phyloP scores from a whole-genome alignment of 805 yeast species.

The Candida ficus region DNA sequence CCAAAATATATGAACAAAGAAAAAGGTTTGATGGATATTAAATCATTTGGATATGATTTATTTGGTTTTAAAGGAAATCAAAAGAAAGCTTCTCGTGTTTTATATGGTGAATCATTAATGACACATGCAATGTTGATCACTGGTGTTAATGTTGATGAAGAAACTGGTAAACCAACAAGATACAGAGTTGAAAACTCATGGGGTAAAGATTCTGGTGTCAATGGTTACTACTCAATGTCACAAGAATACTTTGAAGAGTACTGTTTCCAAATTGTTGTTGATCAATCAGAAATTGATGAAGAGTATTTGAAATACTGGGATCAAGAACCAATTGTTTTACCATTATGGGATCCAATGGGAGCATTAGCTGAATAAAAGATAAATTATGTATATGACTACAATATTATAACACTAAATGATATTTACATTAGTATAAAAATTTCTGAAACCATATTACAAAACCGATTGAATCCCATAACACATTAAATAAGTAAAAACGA shows the following conservation, averaged over 20 bases:
- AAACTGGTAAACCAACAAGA: conserved; percentile 49
- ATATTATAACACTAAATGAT: no score
- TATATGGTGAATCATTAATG: conserved; percentile 70
- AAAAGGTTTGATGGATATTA: conserved; percentile 68
- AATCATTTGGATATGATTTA: conserved; percentile 60
- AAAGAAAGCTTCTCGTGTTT: conserved; percentile 63
- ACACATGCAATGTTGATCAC: conserved; percentile 89
- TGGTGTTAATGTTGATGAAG: conserved; percentile 68
- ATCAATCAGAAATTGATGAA: conserved; percentile 39
- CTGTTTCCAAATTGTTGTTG: conserved; percentile 67
- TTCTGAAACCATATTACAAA: conserved; percentile 8
- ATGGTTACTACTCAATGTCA: conserved; percentile 68
- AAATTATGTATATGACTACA: background rate
- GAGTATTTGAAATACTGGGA: conserved; percentile 26
- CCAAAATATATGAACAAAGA: conserved; percentile 62
- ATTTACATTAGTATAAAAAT: background rate
- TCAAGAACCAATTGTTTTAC: conserved; percentile 48
- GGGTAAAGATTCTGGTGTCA: conserved; percentile 64
- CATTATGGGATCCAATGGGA: conserved; percentile 80
- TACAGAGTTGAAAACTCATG: conserved; percentile 77
- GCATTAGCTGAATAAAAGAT: conserved; percentile 44
- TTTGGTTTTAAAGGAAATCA: conserved; percentile 50
- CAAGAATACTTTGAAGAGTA: conserved; percentile 72
- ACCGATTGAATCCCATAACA: conserved; percentile 13
- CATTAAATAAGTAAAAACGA: conserved; percentile 11